phyloP scores from a whole-genome alignment of 2,329 filamentous ascomycete species.

The Aspergillus sp. region DNA sequence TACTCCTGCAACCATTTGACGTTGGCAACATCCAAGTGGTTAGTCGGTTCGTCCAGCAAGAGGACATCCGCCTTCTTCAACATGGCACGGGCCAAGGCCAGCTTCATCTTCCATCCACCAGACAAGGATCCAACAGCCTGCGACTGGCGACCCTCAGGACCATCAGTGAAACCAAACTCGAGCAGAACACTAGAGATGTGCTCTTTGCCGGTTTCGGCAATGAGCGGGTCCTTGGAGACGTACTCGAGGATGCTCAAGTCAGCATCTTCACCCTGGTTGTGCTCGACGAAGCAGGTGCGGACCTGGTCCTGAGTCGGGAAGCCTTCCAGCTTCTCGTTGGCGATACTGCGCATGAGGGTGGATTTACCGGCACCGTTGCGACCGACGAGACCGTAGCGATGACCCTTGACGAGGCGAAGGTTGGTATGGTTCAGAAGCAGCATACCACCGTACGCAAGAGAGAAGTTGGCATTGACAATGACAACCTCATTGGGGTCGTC shows the following conservation, averaged over 20 bases:
- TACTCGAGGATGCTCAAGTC: constrained; percentile 95
- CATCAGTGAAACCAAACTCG: constrained; percentile 89
- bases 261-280: constrained; percentile 97
- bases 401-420: constrained; percentile 85
- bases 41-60: constrained; percentile 95
- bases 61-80: constrained; percentile 94
- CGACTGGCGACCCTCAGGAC: constrained; percentile 79
- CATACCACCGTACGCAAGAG: constrained; percentile 95
- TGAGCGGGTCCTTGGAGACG: constrained; percentile 79
- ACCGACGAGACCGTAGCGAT: constrained; percentile 93
- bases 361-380: constrained; percentile 97
- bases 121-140: constrained; percentile 91
- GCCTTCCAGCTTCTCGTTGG: constrained; percentile 90
- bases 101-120: constrained; percentile 99
- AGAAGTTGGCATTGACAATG: constrained; percentile 97
- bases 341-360: constrained; percentile 96
- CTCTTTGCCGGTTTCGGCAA: constrained; percentile 69
- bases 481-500: constrained; percentile 89
- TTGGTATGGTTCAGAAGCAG: constrained; percentile 94
- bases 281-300: constrained; percentile 95
- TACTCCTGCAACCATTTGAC: constrained; percentile 95
- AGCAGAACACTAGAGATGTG: constrained; percentile 76
- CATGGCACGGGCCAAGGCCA: constrained; percentile 93
- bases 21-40: constrained; percentile 94
- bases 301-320: constrained; percentile 90